phyloP scores from a whole-genome alignment of 805 yeast species.

The Kodamaea hsintzibuensis region DNA sequence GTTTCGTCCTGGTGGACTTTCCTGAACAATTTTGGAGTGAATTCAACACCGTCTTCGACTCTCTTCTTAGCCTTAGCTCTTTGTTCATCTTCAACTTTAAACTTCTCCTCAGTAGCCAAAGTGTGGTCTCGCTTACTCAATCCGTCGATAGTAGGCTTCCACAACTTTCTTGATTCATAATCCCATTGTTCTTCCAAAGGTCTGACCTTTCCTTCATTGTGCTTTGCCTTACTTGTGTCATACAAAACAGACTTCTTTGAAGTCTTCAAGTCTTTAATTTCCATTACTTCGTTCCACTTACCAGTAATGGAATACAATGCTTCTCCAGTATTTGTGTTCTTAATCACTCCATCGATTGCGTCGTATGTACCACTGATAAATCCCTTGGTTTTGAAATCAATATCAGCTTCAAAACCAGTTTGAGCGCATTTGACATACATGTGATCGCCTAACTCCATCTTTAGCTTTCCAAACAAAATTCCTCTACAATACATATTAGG shows the following conservation, averaged over 20 bases:
- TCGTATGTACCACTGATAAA: conserved; percentile 91
- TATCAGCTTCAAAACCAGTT: conserved; percentile 65
- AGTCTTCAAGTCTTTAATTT: conserved; percentile 53
- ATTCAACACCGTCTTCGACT: conserved; percentile 74
- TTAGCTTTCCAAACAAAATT: conserved; percentile 84
- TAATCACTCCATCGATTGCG: conserved; percentile 75
- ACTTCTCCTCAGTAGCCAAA: conserved; percentile 86
- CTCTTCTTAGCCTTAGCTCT: conserved; percentile 72
- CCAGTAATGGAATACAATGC: conserved; percentile 71
- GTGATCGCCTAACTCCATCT: conserved; percentile 91
- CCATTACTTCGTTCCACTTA: conserved; percentile 90
- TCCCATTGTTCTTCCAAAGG: conserved; percentile 78
- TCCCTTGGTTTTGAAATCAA: conserved; percentile 95
- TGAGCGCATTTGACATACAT: conserved; percentile 69
- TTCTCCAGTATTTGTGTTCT: conserved; percentile 48
- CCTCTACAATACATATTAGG: conserved; percentile 97
- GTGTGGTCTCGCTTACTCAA: conserved; percentile 77
- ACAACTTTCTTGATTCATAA: conserved; percentile 76
- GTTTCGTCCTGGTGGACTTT: conserved; percentile 29
- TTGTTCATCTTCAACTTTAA: conserved; percentile 83
- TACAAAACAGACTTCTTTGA: conserved; percentile 44
- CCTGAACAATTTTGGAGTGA: conserved; percentile 77
- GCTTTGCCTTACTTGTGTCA: conserved; percentile 52
- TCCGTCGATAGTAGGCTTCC: conserved; percentile 83
- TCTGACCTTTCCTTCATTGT: conserved; percentile 67